Evolutionary conservation across 306 rosid genomes (phyloP).

Genomic region (Spatholobus suberectus): DNA sequence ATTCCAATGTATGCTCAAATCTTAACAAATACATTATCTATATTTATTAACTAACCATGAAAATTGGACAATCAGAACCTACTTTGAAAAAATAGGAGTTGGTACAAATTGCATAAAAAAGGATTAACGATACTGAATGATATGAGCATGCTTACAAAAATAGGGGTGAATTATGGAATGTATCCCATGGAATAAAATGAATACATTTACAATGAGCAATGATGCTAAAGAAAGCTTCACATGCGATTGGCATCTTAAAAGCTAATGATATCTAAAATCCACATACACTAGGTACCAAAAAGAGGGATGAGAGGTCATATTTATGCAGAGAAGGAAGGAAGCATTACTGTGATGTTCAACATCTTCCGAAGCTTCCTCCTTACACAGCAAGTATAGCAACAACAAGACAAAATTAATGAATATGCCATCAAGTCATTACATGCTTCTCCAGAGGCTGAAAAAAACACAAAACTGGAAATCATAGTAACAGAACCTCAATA

Average conservation of each 20-base stretch:
- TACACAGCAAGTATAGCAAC: conserved; percentile 93
- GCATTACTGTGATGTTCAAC: conserved; percentile 83
- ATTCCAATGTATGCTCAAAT: conserved; percentile 12
- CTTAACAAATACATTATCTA: conserved; percentile 17
- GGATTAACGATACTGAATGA: neutral
- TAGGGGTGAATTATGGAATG: neutral
- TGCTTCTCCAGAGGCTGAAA: conserved; percentile 84
- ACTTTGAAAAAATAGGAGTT: conserved; percentile 18
- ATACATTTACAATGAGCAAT: neutral
- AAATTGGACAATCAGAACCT: neutral
- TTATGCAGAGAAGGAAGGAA: conserved; percentile 25
- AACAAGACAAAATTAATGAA: conserved; percentile 85
- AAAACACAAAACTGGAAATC: conserved; percentile 31
- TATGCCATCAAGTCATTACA: conserved; percentile 97
- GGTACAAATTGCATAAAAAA: neutral
- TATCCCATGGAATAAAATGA: conserved; percentile 14
- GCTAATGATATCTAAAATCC: conserved; percentile 17
- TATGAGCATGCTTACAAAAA: neutral
- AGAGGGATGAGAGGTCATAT: conserved; percentile 18
- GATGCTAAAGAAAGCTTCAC: neutral
- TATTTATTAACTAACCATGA: neutral
- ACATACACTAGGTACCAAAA: neutral
- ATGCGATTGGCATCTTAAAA: conserved; percentile 28
- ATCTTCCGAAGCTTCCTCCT: conserved; percentile 94
- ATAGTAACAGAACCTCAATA: conserved; percentile 11